Base-by-base conservation (phyloP, 2,329 filamentous ascomycete species). In the Sporothrix globosa region DNA sequence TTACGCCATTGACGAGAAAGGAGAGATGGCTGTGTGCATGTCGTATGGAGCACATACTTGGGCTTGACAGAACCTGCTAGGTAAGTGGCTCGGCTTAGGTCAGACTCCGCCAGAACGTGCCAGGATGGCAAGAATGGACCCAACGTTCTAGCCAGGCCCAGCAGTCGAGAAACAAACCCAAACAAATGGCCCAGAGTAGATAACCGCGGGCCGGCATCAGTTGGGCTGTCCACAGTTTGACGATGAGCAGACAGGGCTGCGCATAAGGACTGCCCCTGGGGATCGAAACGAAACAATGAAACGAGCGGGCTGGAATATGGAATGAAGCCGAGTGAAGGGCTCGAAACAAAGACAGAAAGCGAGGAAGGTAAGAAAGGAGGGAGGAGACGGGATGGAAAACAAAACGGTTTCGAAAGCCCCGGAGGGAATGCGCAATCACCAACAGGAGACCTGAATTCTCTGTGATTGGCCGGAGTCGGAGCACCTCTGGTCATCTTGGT, bases 221-320 rank as follows among this genome's bases (percentile, higher is more conserved):
- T 5, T 30, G 21, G 50, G n/a, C 50, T 9, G 41, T 54, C 24
- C 39, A 58, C 6, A 14, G 6, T 34, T 34, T 9, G 24, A 48
- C 5, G 24, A 48, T 10, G 14, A 13, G 10, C 41, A 34, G 17
- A 14, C 63, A 58, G 41, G 67, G 53, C 67, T 44, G 19, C 5
- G 67, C 67, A 68, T 68, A 67, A 56, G 21, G 66, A 30, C 41
- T n/a, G 41, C 54, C 44, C 67, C 53, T 60, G 24, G 67, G 41
- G 27, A 44, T 11, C 27, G 54, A 60, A 50, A 68, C 53, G 53
- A 68, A 60, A 60, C 67, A 60, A 68, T 41, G 53, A 68, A 60
- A 60, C 67, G 50, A 60, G 24, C 66, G 39, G 39, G 46, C 66
- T 68, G 52, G 52, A 58, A 68, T 58, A 53, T 68, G 52, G 52